These are phyloP conservation scores for Fusarium sp. DNA, from an alignment of 2,329 filamentous ascomycete genomes.

Conservation along the genomic window DNA sequence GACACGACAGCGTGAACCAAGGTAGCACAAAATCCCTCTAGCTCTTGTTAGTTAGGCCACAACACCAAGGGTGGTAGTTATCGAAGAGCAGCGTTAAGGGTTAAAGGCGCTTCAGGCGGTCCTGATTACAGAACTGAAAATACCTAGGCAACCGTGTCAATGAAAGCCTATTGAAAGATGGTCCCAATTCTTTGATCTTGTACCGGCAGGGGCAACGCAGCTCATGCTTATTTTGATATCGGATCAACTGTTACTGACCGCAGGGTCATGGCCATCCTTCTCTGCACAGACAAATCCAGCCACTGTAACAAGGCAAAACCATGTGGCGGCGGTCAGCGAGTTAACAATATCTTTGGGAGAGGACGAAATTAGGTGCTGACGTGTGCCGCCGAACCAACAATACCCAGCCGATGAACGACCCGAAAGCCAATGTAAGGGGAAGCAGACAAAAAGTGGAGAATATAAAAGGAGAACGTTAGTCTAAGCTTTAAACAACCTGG, in stretches of 20 bases:
- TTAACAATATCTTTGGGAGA: neutral
- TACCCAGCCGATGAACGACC: conserved; percentile 2
- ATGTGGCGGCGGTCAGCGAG: conserved; percentile 14
- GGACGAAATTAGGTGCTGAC: conserved; percentile 44
- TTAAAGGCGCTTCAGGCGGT: neutral
- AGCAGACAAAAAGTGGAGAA: conserved; percentile 14
- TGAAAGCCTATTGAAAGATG: neutral
- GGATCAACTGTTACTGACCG: neutral
- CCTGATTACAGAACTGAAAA: neutral
- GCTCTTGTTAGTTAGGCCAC: neutral
- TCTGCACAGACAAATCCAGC: conserved; percentile 1
- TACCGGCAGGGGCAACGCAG: neutral
- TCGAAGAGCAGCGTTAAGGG: neutral
- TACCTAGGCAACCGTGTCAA: neutral
- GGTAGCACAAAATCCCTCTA: neutral
- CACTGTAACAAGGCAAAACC: conserved; percentile 9
- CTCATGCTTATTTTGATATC: neutral
- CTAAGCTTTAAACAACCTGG: neutral
- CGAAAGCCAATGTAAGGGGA: conserved; percentile 25
- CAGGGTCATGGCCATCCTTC: conserved; percentile 3
- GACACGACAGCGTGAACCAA: neutral
- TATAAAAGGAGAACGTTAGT: conserved; percentile 12
- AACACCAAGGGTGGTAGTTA: neutral
- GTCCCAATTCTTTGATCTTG: neutral
- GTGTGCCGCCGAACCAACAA: conserved; percentile 23